Conservation (phyloP, 2,329 filamentous ascomycete species). For the Ceratocystis variospora region DNA sequence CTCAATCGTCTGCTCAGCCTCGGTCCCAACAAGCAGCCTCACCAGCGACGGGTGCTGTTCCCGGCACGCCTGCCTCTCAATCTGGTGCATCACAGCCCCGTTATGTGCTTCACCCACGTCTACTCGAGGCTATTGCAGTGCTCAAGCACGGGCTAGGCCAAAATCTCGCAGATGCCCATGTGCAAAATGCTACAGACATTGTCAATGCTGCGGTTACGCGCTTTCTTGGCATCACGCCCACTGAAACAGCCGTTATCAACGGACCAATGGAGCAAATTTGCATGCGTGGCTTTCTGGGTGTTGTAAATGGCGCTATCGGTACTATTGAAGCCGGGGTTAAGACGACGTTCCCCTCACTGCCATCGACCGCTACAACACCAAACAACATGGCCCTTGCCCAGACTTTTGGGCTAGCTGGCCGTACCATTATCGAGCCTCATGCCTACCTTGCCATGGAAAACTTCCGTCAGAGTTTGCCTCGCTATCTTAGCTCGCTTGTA, state of each 20-base stretch:
- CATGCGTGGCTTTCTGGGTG: constrained; percentile 31
- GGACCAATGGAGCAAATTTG: constrained; percentile 36
- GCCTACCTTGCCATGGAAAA: constrained; percentile 31
- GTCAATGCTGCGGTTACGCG: constrained; percentile 42
- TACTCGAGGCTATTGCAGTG: constrained; percentile 31
- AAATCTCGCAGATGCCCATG: constrained; percentile 32
- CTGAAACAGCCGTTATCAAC: constrained; percentile 29
- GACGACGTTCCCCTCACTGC: constrained; percentile 21
- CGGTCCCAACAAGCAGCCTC: constrained; percentile 14
- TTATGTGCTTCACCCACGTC: constrained; percentile 32
- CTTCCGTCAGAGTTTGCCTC: constrained; percentile 35
- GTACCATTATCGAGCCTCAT: constrained; percentile 28
- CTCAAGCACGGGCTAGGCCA: constrained; percentile 36
- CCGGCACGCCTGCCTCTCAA: constrained; percentile 13
- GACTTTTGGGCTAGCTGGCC: constrained; percentile 22
- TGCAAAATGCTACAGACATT: constrained; percentile 33
- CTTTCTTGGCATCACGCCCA: constrained; percentile 34
- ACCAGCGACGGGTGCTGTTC: constrained; percentile 8
- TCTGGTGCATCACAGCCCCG: constrained; percentile 20
- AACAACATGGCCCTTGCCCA: constrained; percentile 17
- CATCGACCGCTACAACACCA: constrained; percentile 21
- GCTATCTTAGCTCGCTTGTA: constrained; percentile 29
- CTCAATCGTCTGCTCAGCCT: neutral
- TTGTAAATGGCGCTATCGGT: constrained; percentile 31
- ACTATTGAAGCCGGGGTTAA: constrained; percentile 27